Conservation (phyloP, 352 stramenopile genomes). For the Elongisporangium senticosum region DNA sequence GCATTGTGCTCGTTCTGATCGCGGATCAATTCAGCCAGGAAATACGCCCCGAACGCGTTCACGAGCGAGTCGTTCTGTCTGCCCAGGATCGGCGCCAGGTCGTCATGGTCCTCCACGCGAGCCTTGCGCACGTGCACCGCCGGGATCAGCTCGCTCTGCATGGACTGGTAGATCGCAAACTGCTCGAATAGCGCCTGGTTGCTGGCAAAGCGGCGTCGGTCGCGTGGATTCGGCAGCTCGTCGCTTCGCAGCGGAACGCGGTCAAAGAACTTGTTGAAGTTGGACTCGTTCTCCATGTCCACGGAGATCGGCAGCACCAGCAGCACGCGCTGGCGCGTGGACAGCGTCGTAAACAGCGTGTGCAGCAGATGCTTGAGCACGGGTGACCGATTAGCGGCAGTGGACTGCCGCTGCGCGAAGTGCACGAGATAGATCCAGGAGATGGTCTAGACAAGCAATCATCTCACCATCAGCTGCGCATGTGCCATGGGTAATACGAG, state of each 20-base stretch:
- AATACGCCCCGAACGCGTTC: slow-evolving; percentile 87
- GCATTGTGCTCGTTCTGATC: slow-evolving; percentile 83
- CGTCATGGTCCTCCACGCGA: slow-evolving; percentile 78
- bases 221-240: slow-evolving; percentile 1
- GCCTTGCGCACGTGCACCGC: slow-evolving; percentile 52
- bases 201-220: slow-evolving; percentile 22
- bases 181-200: slow-evolving; percentile 35
- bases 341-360: slow-evolving; percentile 37
- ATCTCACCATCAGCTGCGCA: background rate
- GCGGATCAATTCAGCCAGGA: slow-evolving; percentile 89
- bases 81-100: slow-evolving; percentile 65
- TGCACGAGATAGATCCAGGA: slow-evolving; percentile 52
- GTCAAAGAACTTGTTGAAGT: slow-evolving; percentile 57
- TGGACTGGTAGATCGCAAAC: slow-evolving; percentile 45
- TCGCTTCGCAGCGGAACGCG: slow-evolving; percentile 15
- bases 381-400: slow-evolving; percentile 20
- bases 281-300: slow-evolving; percentile 40
- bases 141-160: slow-evolving; percentile 27
- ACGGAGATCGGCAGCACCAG: slow-evolving; percentile 45
- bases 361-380: slow-evolving; percentile 56
- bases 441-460: slow-evolving; percentile 16
- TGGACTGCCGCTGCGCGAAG: slow-evolving; percentile 44
- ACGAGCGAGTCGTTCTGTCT: slow-evolving; percentile 57
- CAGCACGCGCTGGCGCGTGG: slow-evolving; percentile 31
- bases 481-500: background rate